Conservation (phyloP, 257 asterid genomes). For the Nicotiana obtusifolia region DNA sequence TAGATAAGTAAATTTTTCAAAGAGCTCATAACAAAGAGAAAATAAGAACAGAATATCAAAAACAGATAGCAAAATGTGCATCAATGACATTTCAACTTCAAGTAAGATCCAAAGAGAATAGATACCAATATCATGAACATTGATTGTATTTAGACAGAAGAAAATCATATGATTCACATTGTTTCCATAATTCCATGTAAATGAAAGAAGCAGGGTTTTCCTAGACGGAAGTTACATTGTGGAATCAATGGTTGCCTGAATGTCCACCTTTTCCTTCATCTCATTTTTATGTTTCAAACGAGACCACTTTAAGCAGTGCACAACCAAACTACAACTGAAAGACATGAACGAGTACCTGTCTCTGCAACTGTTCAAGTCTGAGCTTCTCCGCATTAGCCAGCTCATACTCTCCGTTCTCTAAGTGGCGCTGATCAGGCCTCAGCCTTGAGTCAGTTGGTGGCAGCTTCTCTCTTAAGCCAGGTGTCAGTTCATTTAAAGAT, state of each 20-base stretch:
- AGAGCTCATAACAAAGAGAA: too few species aligned
- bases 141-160: neutral
- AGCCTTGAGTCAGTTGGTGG: conserved; percentile 95
- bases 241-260: neutral
- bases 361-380: conserved; percentile 93
- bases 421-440: conserved; percentile 94
- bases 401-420: conserved; percentile 96
- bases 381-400: conserved; percentile 92
- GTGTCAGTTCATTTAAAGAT: conserved; percentile 82
- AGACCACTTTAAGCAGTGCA: neutral
- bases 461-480: conserved; percentile 61
- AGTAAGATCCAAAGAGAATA: neutral
- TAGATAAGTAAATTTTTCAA: too few species aligned
- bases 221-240: neutral
- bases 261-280: neutral
- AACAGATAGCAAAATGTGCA: neutral
- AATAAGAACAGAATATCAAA: too few species aligned
- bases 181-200: too few species aligned
- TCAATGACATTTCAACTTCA: neutral
- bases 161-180: neutral
- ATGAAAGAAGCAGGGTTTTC: neutral
- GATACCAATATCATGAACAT: neutral
- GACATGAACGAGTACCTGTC: conserved; percentile 57
- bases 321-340: neutral
- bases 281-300: neutral